Conservation (phyloP, 768 basidiomycete genomes). For the Fomitopsis serialis region DNA sequence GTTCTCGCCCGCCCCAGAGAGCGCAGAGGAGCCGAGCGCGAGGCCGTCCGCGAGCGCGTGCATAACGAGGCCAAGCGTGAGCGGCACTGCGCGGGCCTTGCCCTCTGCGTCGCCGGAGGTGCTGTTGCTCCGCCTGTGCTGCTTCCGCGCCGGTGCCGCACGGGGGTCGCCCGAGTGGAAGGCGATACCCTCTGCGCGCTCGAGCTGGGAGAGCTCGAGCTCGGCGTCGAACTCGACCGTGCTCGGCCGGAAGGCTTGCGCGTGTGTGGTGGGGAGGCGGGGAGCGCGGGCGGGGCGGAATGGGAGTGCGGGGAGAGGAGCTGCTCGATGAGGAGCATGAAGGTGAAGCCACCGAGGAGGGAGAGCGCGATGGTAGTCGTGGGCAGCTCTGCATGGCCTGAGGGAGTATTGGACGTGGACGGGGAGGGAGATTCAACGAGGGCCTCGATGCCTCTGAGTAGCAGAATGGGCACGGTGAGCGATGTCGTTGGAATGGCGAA, state of each 20-base stretch:
- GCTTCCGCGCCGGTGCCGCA: constrained; percentile 11
- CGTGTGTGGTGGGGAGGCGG: constrained; percentile 23
- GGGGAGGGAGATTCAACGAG: constrained; percentile 23
- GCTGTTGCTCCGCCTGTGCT: not conserved
- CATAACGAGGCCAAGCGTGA: constrained; percentile 81
- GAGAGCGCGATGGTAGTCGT: constrained; percentile 55
- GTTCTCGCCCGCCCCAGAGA: constrained; percentile 25
- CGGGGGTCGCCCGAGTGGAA: not conserved
- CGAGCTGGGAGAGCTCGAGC: constrained; percentile 54
- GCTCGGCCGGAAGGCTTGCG: constrained; percentile 16
- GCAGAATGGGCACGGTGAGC: not conserved
- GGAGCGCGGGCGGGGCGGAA: constrained; percentile 9
- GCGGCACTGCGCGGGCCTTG: constrained; percentile 49
- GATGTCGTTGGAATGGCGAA: not conserved
- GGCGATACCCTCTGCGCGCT: constrained; percentile 32
- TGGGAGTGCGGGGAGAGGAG: constrained; percentile 49
- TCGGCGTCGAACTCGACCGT: constrained; percentile 58
- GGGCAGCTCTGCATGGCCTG: constrained; percentile 37
- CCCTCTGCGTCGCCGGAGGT: constrained; percentile 15
- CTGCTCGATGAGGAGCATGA: constrained; percentile 70
- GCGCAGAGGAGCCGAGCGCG: constrained; percentile 77
- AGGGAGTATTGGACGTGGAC: constrained; percentile 5
- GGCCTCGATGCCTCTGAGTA: constrained; percentile 70
- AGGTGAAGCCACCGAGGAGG: constrained; percentile 53
- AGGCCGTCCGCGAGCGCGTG: constrained; percentile 92